phyloP scores from a whole-genome alignment of 73 alveolate genomes.

The Tetrahymena malaccensis region DNA sequence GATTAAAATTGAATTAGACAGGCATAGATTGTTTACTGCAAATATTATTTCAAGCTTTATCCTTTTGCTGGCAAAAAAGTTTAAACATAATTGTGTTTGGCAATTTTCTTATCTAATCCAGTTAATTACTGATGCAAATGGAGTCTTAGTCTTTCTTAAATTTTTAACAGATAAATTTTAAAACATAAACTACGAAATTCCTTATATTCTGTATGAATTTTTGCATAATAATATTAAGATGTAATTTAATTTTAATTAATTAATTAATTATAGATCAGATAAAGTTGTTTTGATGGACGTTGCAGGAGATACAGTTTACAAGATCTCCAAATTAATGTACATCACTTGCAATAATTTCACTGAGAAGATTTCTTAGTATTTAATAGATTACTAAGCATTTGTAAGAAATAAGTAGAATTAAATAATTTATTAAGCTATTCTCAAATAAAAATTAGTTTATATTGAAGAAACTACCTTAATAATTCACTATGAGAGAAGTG shows the following conservation, averaged over 20 bases:
- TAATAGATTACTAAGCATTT: conserved; percentile 31
- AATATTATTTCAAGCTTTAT: conserved; percentile 48
- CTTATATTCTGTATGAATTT: conserved; percentile 1
- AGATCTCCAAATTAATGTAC: conserved; percentile 9
- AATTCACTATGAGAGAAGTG: conserved; percentile 2
- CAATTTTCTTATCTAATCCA: conserved; percentile 49
- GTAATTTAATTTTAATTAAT: background rate
- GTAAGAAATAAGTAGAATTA: background rate
- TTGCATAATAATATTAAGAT: background rate
- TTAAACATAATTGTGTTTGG: conserved; percentile 52
- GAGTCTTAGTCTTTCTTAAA: conserved; percentile 61
- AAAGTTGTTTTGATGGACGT: background rate
- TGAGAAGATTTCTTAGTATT: conserved; percentile 16
- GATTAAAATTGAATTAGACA: conserved; percentile 41
- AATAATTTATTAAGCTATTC: background rate
- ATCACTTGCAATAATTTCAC: conserved; percentile 37
- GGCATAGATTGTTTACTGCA: conserved; percentile 58
- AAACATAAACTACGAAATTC: conserved; percentile 9
- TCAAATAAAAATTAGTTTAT: conserved; percentile 8
- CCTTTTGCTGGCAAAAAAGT: conserved; percentile 36
- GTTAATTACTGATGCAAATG: conserved; percentile 76
- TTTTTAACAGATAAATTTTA: conserved; percentile 53
- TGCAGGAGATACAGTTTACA: conserved; percentile 8
- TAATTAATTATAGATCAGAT: background rate
- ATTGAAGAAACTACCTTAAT: conserved; percentile 10